These are phyloP conservation scores for Theobroma cacao DNA, from an alignment of 345 rosid genomes.

Conservation along the genomic window DNA sequence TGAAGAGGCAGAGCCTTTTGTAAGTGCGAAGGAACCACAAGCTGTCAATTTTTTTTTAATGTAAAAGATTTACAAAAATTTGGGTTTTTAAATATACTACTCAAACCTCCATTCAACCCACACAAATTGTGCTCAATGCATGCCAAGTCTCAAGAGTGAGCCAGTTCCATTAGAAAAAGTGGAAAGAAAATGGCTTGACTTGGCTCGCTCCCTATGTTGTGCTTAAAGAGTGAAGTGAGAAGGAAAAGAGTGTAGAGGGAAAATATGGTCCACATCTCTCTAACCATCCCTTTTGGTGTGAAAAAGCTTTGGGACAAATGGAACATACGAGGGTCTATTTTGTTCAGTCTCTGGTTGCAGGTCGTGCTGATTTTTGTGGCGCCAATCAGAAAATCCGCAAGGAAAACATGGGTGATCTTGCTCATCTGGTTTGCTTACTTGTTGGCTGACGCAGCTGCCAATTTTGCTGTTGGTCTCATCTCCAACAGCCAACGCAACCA, in stretches of 20 bases:
- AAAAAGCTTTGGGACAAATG: background rate
- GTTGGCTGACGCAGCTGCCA: slow-evolving; percentile 17
- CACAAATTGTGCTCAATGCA: no score
- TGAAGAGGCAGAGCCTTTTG: background rate
- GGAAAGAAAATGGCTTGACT: no score
- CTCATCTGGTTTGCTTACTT: slow-evolving; percentile 29
- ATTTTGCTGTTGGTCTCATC: slow-evolving; percentile 22
- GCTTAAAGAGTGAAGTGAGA: background rate
- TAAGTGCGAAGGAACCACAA: background rate
- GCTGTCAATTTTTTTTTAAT: background rate
- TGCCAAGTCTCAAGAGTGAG: no score
- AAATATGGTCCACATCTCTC: background rate
- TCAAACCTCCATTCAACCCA: background rate
- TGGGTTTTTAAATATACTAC: background rate
- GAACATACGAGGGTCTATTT: slow-evolving; percentile 20
- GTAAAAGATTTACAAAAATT: background rate
- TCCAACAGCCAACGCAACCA: slow-evolving; percentile 5
- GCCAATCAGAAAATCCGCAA: slow-evolving; percentile 13
- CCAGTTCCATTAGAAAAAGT: no score
- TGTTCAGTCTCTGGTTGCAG: slow-evolving; percentile 27
- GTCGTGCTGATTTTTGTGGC: slow-evolving; percentile 11
- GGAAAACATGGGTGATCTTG: background rate
- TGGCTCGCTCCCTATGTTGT: no score
- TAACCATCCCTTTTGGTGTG: background rate
- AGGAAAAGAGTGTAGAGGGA: background rate